Base-by-base conservation (phyloP, 768 basidiomycete species). In the Gloeostereum incarnatum region DNA sequence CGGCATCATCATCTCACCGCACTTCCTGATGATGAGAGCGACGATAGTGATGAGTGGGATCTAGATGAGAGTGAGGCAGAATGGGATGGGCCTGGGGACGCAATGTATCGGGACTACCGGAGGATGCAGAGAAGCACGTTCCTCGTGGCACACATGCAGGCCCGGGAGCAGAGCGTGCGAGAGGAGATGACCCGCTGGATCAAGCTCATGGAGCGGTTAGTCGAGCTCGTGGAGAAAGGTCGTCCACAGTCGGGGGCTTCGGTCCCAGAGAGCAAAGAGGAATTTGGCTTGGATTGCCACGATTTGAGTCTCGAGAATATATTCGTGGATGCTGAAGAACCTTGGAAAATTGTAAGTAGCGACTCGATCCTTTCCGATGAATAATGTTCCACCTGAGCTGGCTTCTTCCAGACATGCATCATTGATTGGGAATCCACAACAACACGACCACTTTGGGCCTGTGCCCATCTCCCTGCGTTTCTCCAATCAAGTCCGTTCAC, bases 381-480 rank as follows among this genome's bases (percentile, higher is more conserved):
- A 31, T 40, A 9, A 30, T 45, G 10, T 20, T 35, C 5, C 14
- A 8, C 8, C 14, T 14, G 26, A 8, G 45, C 22, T 11, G n/a
- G 16, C 5, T 35, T 22, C 26, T 2, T 39, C 7, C 50, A 91
- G 88, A 84, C 85, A 1, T 85, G 84, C 49, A 73, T 91, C 41
- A 90, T 91, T 29, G 88, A 91, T 49, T 89, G 85, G 87, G 87
- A 91, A 54, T 85, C 87, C 11, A 89, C 87, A n/a, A 86, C 84
- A 8, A 86, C 79, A 6, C 71, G 88, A 10, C 88, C 87, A 3
- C 68, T 91, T 14, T 90, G 86, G 86, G 80, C 82, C 14, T 80
- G 77, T 42, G 84, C 88, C 0, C 87, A 91, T 51, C 66, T 88
- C 2, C 87, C 87, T 0, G 71, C 82, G 0, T 86, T 87, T 55